Evolutionary conservation across 768 basidiomycete species (phyloP), one percentile per base, ranked within the genome.

Genomic region (Russula olivacea): DNA sequence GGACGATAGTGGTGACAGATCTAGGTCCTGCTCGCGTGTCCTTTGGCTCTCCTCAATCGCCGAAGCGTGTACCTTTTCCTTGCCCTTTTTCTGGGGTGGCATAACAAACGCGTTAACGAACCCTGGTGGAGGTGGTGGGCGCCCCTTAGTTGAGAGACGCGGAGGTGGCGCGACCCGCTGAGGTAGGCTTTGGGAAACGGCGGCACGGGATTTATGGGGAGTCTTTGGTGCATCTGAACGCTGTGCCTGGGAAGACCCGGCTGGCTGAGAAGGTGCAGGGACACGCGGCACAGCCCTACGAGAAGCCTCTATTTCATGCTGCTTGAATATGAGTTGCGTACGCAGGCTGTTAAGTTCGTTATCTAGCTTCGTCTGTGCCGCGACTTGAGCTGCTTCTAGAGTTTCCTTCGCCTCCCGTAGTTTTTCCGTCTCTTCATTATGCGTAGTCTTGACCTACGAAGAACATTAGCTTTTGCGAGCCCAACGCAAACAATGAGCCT

Each of bases 281-380:
- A 38, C 40, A 38, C 55, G 59, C 12, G 23, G 12, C 2, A 15
- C 50, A 14, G 48, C 36, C 54, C 21, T 58, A 23, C 61, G 57
- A 54, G 67, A 61, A 3, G 61, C 23, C 30, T 66, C 61, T 19
- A 63, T 41, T 53, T 68, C 67, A 34, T 66, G 61, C 49, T 68
- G 61, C 32, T 68, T 63, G 53, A 68, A 68, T 19, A 56, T 19
- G 6, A 67, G 65, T 34, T 68, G 67, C 21, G 67, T 68, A 21
- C 60, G 60, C 12, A 68, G 59, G 40, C 65, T 59, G 25, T 68
- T 65, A 19, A 68, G 57, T 48, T 68, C 67, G 17, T 51, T 41
- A 8, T 67, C 59, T 49, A 63, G 67, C 40, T 48, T 19, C 34
- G 25, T 49, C 55, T 61, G 59, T 15, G 61, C 50, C 15, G 45